Evolutionary conservation across 148 eudicot genomes (phyloP), one percentile per base, ranked within the genome.

Genomic region (Cornus kousa): DNA sequence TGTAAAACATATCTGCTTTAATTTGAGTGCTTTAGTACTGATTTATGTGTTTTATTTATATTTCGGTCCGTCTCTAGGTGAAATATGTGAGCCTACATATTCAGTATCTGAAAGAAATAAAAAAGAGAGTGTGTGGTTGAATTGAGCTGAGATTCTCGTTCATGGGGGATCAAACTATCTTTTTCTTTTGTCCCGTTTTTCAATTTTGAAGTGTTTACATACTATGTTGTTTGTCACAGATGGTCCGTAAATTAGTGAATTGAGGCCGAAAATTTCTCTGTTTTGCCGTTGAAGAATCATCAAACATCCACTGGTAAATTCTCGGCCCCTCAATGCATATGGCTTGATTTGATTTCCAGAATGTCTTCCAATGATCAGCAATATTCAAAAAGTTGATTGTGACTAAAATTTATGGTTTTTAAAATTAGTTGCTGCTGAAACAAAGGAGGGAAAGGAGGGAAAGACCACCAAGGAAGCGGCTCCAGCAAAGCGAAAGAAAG

Each of bases 261-360:
- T 80, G 72, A 19, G 82, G 85, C 46, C 78, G 78, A 71, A 78
- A 40, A 37, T 72, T 85, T 66, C 84, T 76, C 19, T 94, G 96
- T 80, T 90, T 86, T n/a, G 92, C 98, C 67, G 88, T 93, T 32
- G 93, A 91, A 90, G 96, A 94, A 86, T 92, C 96, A 80, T 88
- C 98, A 28, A 53, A 85, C 92, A 60, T 85, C 97, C 43, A 80
- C 89, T 20, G 96, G 94, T 90, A 83, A 75, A 62, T 33, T 50
- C 6, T 70, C 24, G 23, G 23, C 59, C 50, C 20, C 16, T 57
- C 28, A 28, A 43, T 43, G 48, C 48, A 43, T 43, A 57, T 57
- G 62, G 62, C 62, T 57, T 5, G 3, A 19, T 57, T 57, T 57
- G 2, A 57, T 57, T 57, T 57, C 5, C 19, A 57, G 0, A 8